Evolutionary conservation across 768 basidiomycete species (phyloP).

Genomic region (Rubroboletus satanas): DNA sequence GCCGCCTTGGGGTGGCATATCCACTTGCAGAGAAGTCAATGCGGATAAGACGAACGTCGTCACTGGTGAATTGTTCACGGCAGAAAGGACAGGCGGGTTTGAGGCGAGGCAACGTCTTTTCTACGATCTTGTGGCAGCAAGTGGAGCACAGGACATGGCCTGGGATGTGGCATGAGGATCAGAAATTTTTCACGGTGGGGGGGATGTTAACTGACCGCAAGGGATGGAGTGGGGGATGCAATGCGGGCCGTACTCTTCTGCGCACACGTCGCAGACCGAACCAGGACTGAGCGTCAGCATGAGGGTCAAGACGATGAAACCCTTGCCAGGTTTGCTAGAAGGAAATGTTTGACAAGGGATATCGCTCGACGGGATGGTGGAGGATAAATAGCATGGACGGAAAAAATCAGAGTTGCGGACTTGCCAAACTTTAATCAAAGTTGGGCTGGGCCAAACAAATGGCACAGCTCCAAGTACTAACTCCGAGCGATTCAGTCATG

Average conservation of each 20-base stretch:
- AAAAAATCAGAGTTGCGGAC: conserved; percentile 30
- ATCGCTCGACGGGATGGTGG: conserved; percentile 41
- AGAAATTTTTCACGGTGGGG: conserved; percentile 26
- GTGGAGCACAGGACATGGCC: conserved; percentile 77
- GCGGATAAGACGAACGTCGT: conserved; percentile 71
- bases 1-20: conserved; percentile 62
- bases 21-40: conserved; percentile 70
- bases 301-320: conserved; percentile 38
- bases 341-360: conserved; percentile 41
- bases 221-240: conserved; percentile 77
- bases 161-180: conserved; percentile 26
- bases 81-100: conserved; percentile 82
- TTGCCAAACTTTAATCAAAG: conserved; percentile 28
- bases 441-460: conserved; percentile 31
- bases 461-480: conserved; percentile 18
- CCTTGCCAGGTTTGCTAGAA: conserved; percentile 38
- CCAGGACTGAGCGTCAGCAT: conserved; percentile 84
- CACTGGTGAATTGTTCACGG: conserved; percentile 66
- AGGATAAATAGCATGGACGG: conserved; percentile 47
- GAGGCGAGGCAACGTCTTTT: conserved; percentile 70
- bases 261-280: conserved; percentile 87
- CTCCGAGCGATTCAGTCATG: conserved; percentile 11
- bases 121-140: conserved; percentile 77
- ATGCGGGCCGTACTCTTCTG: conserved; percentile 76
- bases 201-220: conserved; percentile 49